Evolutionary conservation across 352 stramenopile species (phyloP).

Genomic region (Sclerospora graminicola): DNA sequence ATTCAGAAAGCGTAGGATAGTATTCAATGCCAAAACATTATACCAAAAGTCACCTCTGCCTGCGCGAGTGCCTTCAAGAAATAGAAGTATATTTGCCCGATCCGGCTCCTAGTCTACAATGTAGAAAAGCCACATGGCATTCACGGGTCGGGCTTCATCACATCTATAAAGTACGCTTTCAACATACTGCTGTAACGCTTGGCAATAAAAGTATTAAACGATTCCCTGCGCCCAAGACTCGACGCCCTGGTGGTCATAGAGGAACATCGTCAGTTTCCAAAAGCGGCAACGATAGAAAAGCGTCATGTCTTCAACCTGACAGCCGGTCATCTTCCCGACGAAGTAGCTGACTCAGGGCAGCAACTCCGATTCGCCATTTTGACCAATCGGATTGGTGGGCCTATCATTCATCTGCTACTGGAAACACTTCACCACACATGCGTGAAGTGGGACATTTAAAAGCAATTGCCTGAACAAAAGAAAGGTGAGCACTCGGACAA

Average conservation of each 20-base stretch:
- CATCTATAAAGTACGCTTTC: constrained; percentile 56
- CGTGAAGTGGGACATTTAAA: too few species aligned
- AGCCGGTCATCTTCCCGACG: too few species aligned
- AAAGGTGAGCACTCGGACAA: too few species aligned
- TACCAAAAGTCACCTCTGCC: too few species aligned
- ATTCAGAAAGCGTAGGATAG: too few species aligned
- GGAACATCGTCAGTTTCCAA: constrained; percentile 94
- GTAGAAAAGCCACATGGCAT: constrained; percentile 85
- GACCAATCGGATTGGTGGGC: too few species aligned
- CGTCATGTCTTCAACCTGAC: constrained; percentile 86
- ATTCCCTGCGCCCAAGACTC: constrained; percentile 89
- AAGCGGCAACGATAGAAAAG: constrained; percentile 82
- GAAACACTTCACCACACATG: too few species aligned
- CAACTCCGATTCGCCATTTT: too few species aligned
- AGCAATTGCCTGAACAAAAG: too few species aligned
- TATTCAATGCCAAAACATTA: too few species aligned
- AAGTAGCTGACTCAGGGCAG: too few species aligned
- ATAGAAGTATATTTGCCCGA: constrained; percentile 93
- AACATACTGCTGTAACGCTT: constrained; percentile 80
- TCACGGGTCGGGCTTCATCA: constrained; percentile 32
- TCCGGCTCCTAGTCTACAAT: constrained; percentile 88
- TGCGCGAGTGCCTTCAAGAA: constrained; percentile 86
- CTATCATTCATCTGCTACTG: too few species aligned
- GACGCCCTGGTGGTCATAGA: constrained; percentile 80
- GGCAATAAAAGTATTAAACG: constrained; percentile 92